Base-by-base conservation (phyloP, 2,329 filamentous ascomycete species). In the Sporothrix phasma region DNA sequence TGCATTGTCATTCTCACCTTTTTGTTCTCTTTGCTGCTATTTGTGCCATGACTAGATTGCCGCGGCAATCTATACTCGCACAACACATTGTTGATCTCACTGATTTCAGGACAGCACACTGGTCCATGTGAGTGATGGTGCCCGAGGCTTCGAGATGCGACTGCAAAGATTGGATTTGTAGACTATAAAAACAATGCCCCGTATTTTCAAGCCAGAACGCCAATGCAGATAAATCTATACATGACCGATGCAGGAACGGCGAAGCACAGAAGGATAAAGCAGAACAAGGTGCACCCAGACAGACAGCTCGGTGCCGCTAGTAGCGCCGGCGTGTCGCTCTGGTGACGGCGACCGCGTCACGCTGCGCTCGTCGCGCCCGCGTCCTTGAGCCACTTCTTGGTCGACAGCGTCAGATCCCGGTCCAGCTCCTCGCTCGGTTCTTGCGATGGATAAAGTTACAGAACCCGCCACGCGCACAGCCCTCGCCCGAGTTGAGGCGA, bases 361-460 rank as follows among this genome's bases (percentile, higher is more conserved):
- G 75, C 90, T 96, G 76, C 91, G 85, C 73, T 88, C 87, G 77
- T 97, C 93, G 70, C 89, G 82, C 22, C 92, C 93, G 66, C 91
- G 83, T 85, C 78, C 79, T 90, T 90, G 73, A 97, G 79, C 92
- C 93, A 97, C 82, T 97, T 97, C 84, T 96, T 96, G 67, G 93
- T 97, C 71, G 86, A 85, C 70, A 97, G 82, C 68, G 89, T 86
- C 70, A 99, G 76, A 70, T 99, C 94, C 68, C 88, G 80, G 67
- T 99, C 94, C 70, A 99, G 80, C 78, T 97, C 93, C 11, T 90
- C 81, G 70, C 84, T 85, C 3, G 94, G 74, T 97, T 94, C 81
- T 99, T 99, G 73, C 94, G 85, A 76, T 99, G 94, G 69, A 99
- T 99, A 76, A 99, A 99, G 77, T 99, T 99, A 83, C 94, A 99